Percentiles rank a stretch among this genome's conserved stretches.
Conservation (phyloP, 345 rosid species). For the Murraya paniculata region DNA sequence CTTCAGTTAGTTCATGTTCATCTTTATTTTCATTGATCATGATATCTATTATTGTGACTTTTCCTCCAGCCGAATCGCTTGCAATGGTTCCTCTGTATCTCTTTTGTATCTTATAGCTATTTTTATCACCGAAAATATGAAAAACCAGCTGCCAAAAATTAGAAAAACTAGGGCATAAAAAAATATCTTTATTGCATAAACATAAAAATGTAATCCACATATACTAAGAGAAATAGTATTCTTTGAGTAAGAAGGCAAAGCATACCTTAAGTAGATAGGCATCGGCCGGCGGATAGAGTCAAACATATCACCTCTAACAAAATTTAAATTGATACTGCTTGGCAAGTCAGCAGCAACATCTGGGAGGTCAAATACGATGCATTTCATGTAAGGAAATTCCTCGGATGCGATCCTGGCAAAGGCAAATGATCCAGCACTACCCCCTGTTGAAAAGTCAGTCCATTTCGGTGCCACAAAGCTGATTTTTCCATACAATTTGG, state of each 20-base stretch:
- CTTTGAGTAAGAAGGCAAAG: too few species aligned
- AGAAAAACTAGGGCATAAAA: background rate
- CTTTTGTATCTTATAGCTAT: conserved; percentile 41
- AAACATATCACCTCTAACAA: conserved; percentile 25
- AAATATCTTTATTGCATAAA: too few species aligned
- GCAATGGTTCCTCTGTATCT: conserved; percentile 33
- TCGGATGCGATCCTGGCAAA: conserved; percentile 10
- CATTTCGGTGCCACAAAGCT: too few species aligned
- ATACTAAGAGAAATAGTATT: too few species aligned
- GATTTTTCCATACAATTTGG: too few species aligned
- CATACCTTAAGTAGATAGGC: conserved; percentile 16
- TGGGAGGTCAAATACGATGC: conserved; percentile 18
- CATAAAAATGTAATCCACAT: too few species aligned
- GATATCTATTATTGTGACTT: conserved; percentile 23
- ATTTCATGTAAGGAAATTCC: conserved; percentile 11
- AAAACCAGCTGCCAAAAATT: conserved; percentile 27
- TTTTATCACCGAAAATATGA: conserved; percentile 42
- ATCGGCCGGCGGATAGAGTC: conserved; percentile 15
- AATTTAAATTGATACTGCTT: conserved; percentile 7
- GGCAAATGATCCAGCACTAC: conserved; percentile 22
- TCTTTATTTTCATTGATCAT: conserved; percentile 19
- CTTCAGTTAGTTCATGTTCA: conserved; percentile 17
- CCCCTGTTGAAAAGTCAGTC: too few species aligned
- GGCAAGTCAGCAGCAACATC: conserved; percentile 18
- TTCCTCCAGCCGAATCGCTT: conserved; percentile 3